These are phyloP conservation scores for Phytophthora pistaciae DNA, from an alignment of 352 stramenopile genomes.

Conservation along the genomic window DNA sequence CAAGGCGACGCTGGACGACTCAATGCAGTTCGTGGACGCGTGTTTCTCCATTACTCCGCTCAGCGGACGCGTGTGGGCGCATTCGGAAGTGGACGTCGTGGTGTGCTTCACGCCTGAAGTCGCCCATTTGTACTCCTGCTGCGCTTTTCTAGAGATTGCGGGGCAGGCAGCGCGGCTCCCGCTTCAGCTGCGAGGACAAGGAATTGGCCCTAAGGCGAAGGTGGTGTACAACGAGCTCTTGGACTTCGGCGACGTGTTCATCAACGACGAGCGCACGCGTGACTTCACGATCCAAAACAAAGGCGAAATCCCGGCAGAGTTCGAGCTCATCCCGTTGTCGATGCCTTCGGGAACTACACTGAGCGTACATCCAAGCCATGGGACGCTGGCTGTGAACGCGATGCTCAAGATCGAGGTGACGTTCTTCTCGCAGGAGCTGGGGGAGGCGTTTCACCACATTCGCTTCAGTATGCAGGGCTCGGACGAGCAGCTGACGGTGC, in stretches of 20 bases:
- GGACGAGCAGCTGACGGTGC: slow-evolving; percentile 80
- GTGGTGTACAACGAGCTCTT: slow-evolving; percentile 95
- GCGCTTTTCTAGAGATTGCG: slow-evolving; percentile 90
- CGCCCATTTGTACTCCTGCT: slow-evolving; percentile 84
- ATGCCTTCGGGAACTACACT: slow-evolving; percentile 47
- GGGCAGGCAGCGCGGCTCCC: slow-evolving; percentile 91
- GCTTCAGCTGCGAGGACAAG: slow-evolving; percentile 88
- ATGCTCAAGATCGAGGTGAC: slow-evolving; percentile 87
- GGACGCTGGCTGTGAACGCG: slow-evolving; percentile 77
- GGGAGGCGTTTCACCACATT: slow-evolving; percentile 89
- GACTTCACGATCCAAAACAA: slow-evolving; percentile 95
- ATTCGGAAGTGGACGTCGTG: slow-evolving; percentile 92
- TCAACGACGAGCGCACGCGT: slow-evolving; percentile 89
- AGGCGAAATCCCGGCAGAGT: slow-evolving; percentile 93
- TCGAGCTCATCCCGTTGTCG: slow-evolving; percentile 61
- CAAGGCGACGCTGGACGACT: slow-evolving; percentile 90
- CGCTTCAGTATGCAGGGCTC: slow-evolving; percentile 90
- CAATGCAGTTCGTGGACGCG: slow-evolving; percentile 95
- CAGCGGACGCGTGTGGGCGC: slow-evolving; percentile 92
- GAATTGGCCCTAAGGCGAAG: slow-evolving; percentile 94
- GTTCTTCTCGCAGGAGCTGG: slow-evolving; percentile 89
- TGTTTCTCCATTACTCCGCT: slow-evolving; percentile 93
- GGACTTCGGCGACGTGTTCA: slow-evolving; percentile 96
- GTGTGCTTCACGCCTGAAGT: slow-evolving; percentile 90
- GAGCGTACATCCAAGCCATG: slow-evolving; percentile 53